These are phyloP conservation scores for Lasiosphaeriaceae sp. DNA, from an alignment of 495 filamentous ascomycete genomes.

Conservation along the genomic window DNA sequence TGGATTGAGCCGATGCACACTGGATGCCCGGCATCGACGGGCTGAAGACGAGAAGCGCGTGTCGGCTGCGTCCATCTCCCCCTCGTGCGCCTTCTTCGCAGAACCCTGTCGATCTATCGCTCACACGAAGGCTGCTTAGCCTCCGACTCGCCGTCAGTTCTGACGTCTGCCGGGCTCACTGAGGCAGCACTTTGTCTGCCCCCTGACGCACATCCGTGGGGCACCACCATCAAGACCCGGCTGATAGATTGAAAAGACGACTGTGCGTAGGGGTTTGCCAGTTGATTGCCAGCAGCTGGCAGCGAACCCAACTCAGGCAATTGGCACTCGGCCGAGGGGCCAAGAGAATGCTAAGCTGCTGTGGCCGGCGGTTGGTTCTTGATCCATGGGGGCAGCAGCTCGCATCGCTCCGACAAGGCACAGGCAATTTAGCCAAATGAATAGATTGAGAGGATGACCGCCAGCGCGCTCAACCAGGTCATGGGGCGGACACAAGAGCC, in stretches of 20 bases:
- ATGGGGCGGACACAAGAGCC: slow-evolving; percentile 16
- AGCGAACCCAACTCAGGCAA: slow-evolving; percentile 5
- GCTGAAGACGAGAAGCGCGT: background rate
- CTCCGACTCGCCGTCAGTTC: background rate
- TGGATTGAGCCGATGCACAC: slow-evolving; percentile 19
- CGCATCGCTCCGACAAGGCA: slow-evolving; percentile 19
- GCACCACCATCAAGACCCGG: slow-evolving; percentile 4
- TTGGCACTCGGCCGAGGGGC: slow-evolving; percentile 6
- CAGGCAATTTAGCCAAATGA: slow-evolving; percentile 33
- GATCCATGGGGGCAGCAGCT: slow-evolving; percentile 14
- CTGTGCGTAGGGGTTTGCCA: slow-evolving; percentile 9
- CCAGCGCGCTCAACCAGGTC: slow-evolving; percentile 26
- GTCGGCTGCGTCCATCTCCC: background rate
- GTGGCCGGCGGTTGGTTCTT: slow-evolving; percentile 2
- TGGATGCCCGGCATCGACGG: slow-evolving; percentile 3
- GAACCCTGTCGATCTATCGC: slow-evolving; percentile 4
- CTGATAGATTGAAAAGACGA: slow-evolving; percentile 19
- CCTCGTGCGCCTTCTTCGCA: background rate
- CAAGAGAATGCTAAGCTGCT: slow-evolving; percentile 14
- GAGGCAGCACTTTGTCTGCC: background rate
- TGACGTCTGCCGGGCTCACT: slow-evolving; percentile 6
- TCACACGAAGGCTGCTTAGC: background rate
- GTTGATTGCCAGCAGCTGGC: slow-evolving; percentile 13
- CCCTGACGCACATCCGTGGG: slow-evolving; percentile 1
- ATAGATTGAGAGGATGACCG: slow-evolving; percentile 25